Evolutionary conservation across 768 basidiomycete genomes (phyloP).

Genomic region (Termitomyces eurrhizus): DNA sequence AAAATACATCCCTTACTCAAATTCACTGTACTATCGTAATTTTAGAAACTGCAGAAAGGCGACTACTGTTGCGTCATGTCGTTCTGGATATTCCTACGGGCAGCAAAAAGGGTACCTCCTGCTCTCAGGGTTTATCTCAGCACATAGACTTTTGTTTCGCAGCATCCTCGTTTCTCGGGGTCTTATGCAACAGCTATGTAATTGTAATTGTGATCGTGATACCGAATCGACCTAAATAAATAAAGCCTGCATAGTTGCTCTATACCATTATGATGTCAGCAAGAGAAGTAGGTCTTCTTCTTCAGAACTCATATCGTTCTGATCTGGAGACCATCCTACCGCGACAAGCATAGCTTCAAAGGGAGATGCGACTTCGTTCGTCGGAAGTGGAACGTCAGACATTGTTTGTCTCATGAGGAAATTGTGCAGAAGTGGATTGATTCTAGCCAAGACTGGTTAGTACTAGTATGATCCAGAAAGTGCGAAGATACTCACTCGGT

Average conservation of each 20-base stretch:
- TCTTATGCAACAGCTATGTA: too few species aligned
- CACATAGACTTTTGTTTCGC: too few species aligned
- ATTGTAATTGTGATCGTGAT: too few species aligned
- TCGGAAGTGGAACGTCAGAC: slow-evolving; percentile 21
- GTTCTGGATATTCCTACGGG: too few species aligned
- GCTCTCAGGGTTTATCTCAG: too few species aligned
- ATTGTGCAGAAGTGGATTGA: slow-evolving; percentile 26
- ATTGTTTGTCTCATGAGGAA: slow-evolving; percentile 25
- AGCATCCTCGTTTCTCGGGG: too few species aligned
- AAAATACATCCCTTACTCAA: too few species aligned
- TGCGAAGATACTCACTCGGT: slow-evolving; percentile 18
- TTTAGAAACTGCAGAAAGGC: too few species aligned
- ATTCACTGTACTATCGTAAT: too few species aligned
- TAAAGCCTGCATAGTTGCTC: background rate
- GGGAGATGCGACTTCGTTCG: slow-evolving; percentile 22
- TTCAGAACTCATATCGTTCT: slow-evolving; percentile 18
- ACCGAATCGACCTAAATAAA: background rate
- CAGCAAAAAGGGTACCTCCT: too few species aligned
- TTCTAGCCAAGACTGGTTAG: slow-evolving; percentile 14
- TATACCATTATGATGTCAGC: background rate
- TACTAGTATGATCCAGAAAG: background rate
- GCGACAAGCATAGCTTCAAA: slow-evolving; percentile 24
- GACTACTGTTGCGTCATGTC: too few species aligned
- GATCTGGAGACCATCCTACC: slow-evolving; percentile 19
- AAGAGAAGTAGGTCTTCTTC: slow-evolving; percentile 10